A percentile compares a stretch with the other conserved stretches of the same genome.
Conservation (phyloP, 805 yeast species). For the Wickerhamiella sergipiensis region DNA sequence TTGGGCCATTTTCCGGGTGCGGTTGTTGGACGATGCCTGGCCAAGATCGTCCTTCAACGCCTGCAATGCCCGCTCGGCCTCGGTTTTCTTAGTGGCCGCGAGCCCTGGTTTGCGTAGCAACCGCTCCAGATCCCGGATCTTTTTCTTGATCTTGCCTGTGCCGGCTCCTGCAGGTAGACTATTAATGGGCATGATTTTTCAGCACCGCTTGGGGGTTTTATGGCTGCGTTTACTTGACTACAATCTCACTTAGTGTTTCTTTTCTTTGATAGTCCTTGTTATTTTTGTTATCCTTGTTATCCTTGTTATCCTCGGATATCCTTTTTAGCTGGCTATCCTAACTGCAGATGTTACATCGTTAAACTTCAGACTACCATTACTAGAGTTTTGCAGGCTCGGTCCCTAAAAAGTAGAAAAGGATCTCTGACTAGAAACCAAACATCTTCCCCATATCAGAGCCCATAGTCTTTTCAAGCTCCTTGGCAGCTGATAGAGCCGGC, state of each 20-base stretch:
- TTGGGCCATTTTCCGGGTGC: conserved; percentile 40
- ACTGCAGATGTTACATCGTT: too few species aligned
- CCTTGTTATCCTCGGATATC: too few species aligned
- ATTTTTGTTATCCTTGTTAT: too few species aligned
- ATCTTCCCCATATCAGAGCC: conserved; percentile 6
- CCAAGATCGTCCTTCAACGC: conserved; percentile 48
- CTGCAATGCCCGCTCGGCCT: conserved; percentile 52
- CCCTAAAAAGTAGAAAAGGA: too few species aligned
- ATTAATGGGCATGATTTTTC: conserved; percentile 16
- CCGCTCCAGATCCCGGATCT: conserved; percentile 76
- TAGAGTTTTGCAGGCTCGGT: too few species aligned
- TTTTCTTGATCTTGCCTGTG: conserved; percentile 49
- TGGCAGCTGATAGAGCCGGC: conserved; percentile 67
- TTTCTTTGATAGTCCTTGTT: too few species aligned
- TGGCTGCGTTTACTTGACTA: too few species aligned
- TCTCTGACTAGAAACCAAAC: conserved; percentile 6
- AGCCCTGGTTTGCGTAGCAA: conserved; percentile 46
- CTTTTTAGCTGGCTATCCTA: too few species aligned
- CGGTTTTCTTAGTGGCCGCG: conserved; percentile 34
- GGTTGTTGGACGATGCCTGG: conserved; percentile 31
- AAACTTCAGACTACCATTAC: too few species aligned
- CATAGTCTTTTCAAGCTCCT: conserved; percentile 44
- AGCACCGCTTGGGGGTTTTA: neutral
- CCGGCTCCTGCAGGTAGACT: conserved; percentile 18
- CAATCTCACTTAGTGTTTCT: too few species aligned